A percentile compares a stretch with the other conserved stretches of the same genome.
These are phyloP conservation scores for Agrocybe praecox DNA, from an alignment of 768 basidiomycete species.

Conservation along the genomic window DNA sequence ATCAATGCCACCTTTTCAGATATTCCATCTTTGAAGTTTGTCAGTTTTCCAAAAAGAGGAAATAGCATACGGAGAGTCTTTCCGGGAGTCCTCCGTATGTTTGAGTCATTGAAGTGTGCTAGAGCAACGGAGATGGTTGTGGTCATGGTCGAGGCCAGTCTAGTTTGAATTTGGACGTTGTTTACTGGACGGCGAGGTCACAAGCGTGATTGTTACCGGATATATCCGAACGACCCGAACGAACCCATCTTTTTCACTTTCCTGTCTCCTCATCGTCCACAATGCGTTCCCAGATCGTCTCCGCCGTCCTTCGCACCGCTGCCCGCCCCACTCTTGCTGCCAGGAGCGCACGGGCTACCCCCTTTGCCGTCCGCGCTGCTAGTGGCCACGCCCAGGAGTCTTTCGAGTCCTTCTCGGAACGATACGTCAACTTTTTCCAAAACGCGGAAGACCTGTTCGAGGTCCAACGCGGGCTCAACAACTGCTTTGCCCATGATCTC, in stretches of 20 bases:
- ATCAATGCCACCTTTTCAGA: too few relatives aligned
- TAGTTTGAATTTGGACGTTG: constrained; percentile 6
- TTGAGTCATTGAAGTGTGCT: too few relatives aligned
- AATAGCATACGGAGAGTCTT: too few relatives aligned
- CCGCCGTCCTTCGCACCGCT: constrained; percentile 62
- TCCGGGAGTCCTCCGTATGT: too few relatives aligned
- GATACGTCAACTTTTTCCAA: constrained; percentile 94
- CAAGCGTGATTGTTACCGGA: constrained; percentile 21
- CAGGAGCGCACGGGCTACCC: constrained; percentile 37
- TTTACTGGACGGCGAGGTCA: constrained; percentile 12
- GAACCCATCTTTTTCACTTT: constrained; percentile 26
- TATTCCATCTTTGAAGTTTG: too few relatives aligned
- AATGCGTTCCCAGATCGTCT: constrained; percentile 63
- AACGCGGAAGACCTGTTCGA: constrained; percentile 95
- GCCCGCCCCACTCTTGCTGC: constrained; percentile 50
- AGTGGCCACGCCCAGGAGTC: constrained; percentile 83
- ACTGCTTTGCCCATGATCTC: constrained; percentile 98
- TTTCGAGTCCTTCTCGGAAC: constrained; percentile 92
- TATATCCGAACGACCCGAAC: constrained; percentile 31
- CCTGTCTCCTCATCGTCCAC: constrained; percentile 24
- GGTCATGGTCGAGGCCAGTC: constrained; percentile 6
- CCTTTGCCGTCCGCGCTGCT: constrained; percentile 48
- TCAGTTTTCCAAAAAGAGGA: too few relatives aligned
- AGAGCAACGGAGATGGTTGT: not conserved
- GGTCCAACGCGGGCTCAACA: constrained; percentile 98